These are phyloP conservation scores for Xylariomycetidae sp. DNA, from an alignment of 2,329 filamentous ascomycete species.

Conservation along the genomic window DNA sequence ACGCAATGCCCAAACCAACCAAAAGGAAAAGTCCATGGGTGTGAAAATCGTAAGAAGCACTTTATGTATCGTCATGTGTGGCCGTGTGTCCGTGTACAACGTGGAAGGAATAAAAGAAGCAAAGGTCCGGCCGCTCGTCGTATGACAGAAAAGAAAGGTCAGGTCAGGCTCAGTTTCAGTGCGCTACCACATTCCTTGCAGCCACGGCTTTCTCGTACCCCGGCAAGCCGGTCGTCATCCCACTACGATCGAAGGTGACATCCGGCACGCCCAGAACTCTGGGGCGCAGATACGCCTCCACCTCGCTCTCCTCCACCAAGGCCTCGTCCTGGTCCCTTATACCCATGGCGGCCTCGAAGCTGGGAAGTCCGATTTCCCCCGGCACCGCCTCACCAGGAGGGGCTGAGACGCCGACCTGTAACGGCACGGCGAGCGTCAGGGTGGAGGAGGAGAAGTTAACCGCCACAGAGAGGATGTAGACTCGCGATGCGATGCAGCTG, in stretches of 20 bases:
- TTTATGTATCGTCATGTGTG: no score
- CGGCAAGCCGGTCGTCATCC: no score
- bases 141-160: no score
- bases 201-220: no score
- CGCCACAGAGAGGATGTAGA: slow-evolving; percentile 46
- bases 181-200: no score
- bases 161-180: no score
- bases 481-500: slow-evolving; percentile 51
- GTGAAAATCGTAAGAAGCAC: no score
- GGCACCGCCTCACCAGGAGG: slow-evolving; percentile 17
- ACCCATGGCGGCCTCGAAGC: slow-evolving; percentile 42
- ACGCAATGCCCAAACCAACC: no score
- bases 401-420: slow-evolving; percentile 45
- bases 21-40: no score
- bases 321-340: slow-evolving; percentile 9
- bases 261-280: slow-evolving; percentile 33
- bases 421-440: slow-evolving; percentile 41
- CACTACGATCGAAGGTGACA: slow-evolving; percentile 24
- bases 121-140: no score
- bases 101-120: no score
- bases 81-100: no score
- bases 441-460: slow-evolving; percentile 38
- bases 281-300: slow-evolving; percentile 38
- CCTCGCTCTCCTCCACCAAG: slow-evolving; percentile 34
- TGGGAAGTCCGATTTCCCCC: slow-evolving; percentile 36